phyloP scores from a whole-genome alignment of 495 filamentous ascomycete genomes.

The Margaritispora aquatica region DNA sequence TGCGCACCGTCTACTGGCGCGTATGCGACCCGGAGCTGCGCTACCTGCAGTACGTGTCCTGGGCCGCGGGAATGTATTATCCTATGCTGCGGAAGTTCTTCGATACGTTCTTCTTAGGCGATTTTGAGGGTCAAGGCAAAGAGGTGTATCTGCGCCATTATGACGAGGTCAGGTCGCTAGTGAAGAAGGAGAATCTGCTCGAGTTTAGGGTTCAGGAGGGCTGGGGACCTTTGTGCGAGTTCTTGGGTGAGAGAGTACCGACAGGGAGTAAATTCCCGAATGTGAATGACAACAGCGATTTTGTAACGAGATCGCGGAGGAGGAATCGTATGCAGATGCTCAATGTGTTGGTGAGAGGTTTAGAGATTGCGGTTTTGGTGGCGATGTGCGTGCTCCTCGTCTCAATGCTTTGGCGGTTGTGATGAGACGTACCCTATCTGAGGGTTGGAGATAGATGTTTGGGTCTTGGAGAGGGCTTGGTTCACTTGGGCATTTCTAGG shows the following conservation, averaged over 20 bases:
- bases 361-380: neutral
- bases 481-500: neutral
- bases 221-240: conserved; percentile 62
- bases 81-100: conserved; percentile 56
- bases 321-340: conserved; percentile 58
- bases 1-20: conserved; percentile 45
- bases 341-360: conserved; percentile 33
- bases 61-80: conserved; percentile 53
- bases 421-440: neutral
- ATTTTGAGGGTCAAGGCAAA: conserved; percentile 45
- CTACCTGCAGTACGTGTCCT: conserved; percentile 45
- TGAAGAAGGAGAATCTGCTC: conserved; percentile 38
- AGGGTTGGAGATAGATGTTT: neutral
- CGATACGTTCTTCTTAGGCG: conserved; percentile 47
- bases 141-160: conserved; percentile 22
- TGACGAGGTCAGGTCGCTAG: conserved; percentile 24
- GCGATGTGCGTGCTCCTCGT: neutral
- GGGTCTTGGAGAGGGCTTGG: no score
- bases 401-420: neutral
- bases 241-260: conserved; percentile 55
- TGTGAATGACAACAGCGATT: conserved; percentile 43
- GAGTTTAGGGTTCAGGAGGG: conserved; percentile 61
- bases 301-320: conserved; percentile 50
- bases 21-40: conserved; percentile 49
- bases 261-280: conserved; percentile 39